Conservation (phyloP, 176 grass and related monocot species). For the Pontederia paniculata region DNA sequence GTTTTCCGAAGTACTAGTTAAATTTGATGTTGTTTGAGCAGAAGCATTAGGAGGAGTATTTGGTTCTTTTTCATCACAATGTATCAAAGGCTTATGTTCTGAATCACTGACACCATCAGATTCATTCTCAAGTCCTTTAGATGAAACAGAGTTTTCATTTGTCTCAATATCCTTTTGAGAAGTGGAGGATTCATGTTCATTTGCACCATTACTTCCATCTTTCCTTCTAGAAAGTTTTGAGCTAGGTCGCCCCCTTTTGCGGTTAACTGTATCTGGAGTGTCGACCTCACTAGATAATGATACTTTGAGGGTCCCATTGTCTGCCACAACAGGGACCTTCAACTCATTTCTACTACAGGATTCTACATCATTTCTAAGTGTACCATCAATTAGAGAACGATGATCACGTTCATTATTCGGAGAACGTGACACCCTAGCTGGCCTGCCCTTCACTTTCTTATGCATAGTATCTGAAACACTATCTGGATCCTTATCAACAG, state of each 20-base stretch:
- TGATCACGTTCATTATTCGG: background rate
- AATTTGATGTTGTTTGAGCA: background rate
- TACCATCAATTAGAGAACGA: background rate
- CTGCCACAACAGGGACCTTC: slow-evolving; percentile 18
- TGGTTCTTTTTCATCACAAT: slow-evolving; percentile 28
- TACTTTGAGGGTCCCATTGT: slow-evolving; percentile 23
- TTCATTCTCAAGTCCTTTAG: slow-evolving; percentile 24
- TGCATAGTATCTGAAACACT: background rate
- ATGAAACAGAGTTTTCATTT: background rate
- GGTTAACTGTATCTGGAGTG: slow-evolving; percentile 24
- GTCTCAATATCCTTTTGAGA: slow-evolving; percentile 1
- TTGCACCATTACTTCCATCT: slow-evolving; percentile 1
- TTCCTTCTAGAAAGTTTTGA: slow-evolving; percentile 33
- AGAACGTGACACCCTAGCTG: background rate
- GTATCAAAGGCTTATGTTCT: slow-evolving; percentile 28
- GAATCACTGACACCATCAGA: slow-evolving; percentile 26
- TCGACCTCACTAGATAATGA: slow-evolving; percentile 17
- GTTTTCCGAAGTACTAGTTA: background rate
- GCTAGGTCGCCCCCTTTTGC: slow-evolving; percentile 24
- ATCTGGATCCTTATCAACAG: slow-evolving; percentile 16
- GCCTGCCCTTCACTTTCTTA: background rate
- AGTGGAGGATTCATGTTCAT: background rate
- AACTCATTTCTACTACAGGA: slow-evolving; percentile 15
- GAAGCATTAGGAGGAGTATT: slow-evolving; percentile 1
- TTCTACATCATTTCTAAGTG: background rate